Percentiles rank a stretch among this genome's conserved stretches.
Evolutionary conservation across 441 rosid species (phyloP).

Genomic region (Euphorbia celastroides): DNA sequence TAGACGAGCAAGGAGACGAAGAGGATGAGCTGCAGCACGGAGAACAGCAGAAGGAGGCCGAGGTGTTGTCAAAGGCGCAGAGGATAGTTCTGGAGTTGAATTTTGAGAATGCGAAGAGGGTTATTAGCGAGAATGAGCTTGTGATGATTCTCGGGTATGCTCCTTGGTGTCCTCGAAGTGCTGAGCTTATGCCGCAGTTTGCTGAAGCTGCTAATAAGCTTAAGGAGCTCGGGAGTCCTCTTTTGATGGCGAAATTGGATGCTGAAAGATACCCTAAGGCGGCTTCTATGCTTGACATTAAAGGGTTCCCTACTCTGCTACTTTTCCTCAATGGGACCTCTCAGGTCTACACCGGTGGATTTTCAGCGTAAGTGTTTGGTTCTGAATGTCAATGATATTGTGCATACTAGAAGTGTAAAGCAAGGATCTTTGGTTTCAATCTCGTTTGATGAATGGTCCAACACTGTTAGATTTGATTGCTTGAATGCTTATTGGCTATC

Average conservation of each 20-base stretch:
- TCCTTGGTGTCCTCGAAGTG: constrained; percentile 89
- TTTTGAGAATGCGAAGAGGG: constrained; percentile 45
- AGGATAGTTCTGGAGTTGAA: constrained; percentile 76
- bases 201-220: constrained; percentile 80
- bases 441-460: neutral
- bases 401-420: neutral
- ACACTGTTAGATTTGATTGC: neutral
- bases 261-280: constrained; percentile 72
- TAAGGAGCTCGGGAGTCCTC: constrained; percentile 45
- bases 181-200: constrained; percentile 90
- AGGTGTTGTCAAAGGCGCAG: constrained; percentile 70
- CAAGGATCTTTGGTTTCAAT: neutral
- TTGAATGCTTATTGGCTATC: neutral
- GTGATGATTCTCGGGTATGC: constrained; percentile 79
- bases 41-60: constrained; percentile 43
- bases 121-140: constrained; percentile 45
- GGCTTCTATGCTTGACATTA: constrained; percentile 69
- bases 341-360: constrained; percentile 76
- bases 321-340: constrained; percentile 70
- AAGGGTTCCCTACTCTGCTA: constrained; percentile 78
- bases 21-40: constrained; percentile 13
- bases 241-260: constrained; percentile 84
- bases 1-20: constrained; percentile 48
- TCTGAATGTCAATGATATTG: neutral
- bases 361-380: constrained; percentile 45